Conservation (phyloP, 139 green algal species). For the Closterium sp. region DNA sequence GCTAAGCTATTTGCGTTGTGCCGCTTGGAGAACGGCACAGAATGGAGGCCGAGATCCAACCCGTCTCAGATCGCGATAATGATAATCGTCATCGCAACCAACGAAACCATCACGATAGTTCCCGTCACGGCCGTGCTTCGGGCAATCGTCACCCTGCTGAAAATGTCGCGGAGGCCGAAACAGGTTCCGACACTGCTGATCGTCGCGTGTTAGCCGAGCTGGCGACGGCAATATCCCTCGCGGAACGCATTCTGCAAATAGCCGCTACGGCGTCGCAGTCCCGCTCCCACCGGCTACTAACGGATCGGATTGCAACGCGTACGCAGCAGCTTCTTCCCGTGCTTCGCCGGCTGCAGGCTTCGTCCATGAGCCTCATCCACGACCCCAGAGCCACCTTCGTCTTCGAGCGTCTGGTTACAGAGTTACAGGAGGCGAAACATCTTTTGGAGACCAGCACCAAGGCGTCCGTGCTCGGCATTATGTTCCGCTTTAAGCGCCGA, state of each 20-base stretch:
- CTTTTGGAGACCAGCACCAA: neutral
- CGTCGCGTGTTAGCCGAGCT: neutral
- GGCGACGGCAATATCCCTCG: neutral
- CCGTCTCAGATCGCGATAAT: neutral
- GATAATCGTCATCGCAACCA: neutral
- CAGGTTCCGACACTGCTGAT: neutral
- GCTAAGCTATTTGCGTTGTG: neutral
- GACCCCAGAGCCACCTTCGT: neutral
- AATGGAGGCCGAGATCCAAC: neutral
- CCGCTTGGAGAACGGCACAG: neutral
- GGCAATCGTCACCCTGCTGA: neutral
- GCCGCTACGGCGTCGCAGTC: neutral
- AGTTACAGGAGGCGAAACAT: neutral
- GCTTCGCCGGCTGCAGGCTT: neutral
- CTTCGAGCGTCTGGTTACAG: neutral
- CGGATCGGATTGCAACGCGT: neutral
- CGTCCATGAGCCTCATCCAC: neutral
- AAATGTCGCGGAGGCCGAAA: neutral
- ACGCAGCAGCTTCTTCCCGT: constrained; percentile 8
- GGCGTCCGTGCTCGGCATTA: neutral
- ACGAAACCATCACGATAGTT: neutral
- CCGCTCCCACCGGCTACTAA: neutral
- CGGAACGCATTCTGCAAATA: neutral
- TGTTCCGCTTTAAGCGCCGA: neutral
- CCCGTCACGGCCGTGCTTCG: neutral